A percentile compares a stretch with the other conserved stretches of the same genome.
Conservation (phyloP, 345 rosid species). For the Physaria fendleri region DNA sequence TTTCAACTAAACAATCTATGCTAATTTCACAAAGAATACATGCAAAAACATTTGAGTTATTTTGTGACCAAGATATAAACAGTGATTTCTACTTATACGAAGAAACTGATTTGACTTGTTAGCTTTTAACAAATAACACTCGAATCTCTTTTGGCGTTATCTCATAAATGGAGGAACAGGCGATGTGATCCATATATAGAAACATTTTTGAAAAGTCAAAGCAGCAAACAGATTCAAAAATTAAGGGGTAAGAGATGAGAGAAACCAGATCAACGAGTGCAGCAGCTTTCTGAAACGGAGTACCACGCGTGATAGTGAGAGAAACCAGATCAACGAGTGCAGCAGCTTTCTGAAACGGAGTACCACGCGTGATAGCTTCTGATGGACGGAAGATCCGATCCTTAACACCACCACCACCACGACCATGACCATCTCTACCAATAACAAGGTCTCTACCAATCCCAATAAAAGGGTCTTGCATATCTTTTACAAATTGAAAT, state of each 20-base stretch:
- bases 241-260: not conserved
- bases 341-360: slow-evolving; percentile 83
- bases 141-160: too few species aligned
- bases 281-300: slow-evolving; percentile 83
- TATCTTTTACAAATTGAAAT: slow-evolving; percentile 3
- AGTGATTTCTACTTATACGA: not conserved
- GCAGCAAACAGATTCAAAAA: not conserved
- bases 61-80: too few species aligned
- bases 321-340: slow-evolving; percentile 96
- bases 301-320: slow-evolving; percentile 64
- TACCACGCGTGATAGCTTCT: slow-evolving; percentile 74
- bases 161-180: too few species aligned
- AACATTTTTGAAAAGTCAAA: not conserved
- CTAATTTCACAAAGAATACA: too few species aligned
- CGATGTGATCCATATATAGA: not conserved
- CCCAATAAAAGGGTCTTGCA: slow-evolving; percentile 51
- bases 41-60: too few species aligned
- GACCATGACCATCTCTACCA: slow-evolving; percentile 45
- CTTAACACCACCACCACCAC: slow-evolving; percentile 24
- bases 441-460: too few species aligned
- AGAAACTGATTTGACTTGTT: not conserved
- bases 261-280: slow-evolving; percentile 96
- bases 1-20: too few species aligned
- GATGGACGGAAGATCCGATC: slow-evolving; percentile 53
- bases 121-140: not conserved